Conservation (phyloP, 2,329 filamentous ascomycete species). For the Penicillium frequentans region DNA sequence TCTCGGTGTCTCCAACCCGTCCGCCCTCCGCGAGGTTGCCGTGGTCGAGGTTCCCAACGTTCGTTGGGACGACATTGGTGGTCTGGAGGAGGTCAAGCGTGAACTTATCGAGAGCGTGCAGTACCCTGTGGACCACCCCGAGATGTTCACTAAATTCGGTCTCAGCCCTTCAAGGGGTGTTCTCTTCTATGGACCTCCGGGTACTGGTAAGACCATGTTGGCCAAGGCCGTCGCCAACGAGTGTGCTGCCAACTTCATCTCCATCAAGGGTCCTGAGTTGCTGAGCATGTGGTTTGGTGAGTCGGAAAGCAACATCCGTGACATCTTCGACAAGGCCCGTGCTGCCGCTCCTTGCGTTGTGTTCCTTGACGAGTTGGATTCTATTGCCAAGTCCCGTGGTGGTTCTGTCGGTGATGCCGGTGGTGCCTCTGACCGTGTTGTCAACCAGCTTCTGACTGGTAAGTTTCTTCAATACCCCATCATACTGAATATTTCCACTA, state of each 20-base stretch:
- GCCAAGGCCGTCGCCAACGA: constrained; percentile 99
- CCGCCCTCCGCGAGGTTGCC: constrained; percentile 95
- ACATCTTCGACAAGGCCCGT: constrained; percentile 99
- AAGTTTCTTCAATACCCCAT: constrained; percentile 42
- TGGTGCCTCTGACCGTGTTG: constrained; percentile 97
- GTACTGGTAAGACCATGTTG: constrained; percentile 99
- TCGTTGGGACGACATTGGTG: constrained; percentile 99
- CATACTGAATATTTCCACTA: constrained; percentile 35
- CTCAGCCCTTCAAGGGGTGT: constrained; percentile 97
- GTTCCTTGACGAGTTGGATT: constrained; percentile 98
- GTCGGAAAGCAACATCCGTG: constrained; percentile 98
- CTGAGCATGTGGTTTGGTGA: constrained; percentile 99
- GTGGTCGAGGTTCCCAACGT: constrained; percentile 99
- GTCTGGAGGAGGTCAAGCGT: constrained; percentile 96
- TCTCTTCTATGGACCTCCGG: constrained; percentile 95
- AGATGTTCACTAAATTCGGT: constrained; percentile 99
- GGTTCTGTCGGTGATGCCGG: constrained; percentile 94
- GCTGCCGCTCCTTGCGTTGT: constrained; percentile 97
- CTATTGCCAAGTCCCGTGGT: constrained; percentile 98
- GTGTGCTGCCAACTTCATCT: constrained; percentile 99
- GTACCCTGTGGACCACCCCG: constrained; percentile 98
- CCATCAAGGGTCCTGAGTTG: constrained; percentile 96
- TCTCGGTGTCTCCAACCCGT: constrained; percentile 96
- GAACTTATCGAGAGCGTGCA: constrained; percentile 98
- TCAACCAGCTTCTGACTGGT: constrained; percentile 98